Conservation (phyloP, 768 basidiomycete genomes). For the Pulveroboletus sp. region DNA sequence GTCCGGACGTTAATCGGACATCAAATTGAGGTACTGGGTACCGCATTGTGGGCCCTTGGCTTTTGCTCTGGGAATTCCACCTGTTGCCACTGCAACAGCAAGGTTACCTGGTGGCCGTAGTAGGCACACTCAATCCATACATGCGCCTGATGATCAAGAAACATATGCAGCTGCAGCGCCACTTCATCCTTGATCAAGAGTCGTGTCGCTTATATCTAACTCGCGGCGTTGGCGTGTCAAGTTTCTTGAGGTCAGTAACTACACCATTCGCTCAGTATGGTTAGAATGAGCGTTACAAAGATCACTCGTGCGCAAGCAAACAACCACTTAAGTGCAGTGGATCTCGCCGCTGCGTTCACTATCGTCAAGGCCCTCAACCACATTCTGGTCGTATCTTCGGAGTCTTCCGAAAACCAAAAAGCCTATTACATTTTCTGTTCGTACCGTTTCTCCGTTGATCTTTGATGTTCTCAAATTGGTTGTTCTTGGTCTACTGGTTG, state of each 20-base stretch:
- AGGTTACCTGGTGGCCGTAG: constrained; percentile 42
- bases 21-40: constrained; percentile 53
- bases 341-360: constrained; percentile 47
- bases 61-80: constrained; percentile 56
- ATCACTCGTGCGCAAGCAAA: constrained; percentile 49
- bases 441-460: constrained; percentile 21
- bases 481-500: constrained; percentile 55
- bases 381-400: constrained; percentile 43
- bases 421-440: constrained; percentile 75
- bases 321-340: constrained; percentile 31
- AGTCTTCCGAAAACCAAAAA: constrained; percentile 44
- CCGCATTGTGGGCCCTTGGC: constrained; percentile 60
- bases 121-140: constrained; percentile 19
- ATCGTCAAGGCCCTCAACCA: constrained; percentile 70
- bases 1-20: not conserved
- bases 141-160: constrained; percentile 5
- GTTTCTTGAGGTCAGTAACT: constrained; percentile 2
- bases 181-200: constrained; percentile 54
- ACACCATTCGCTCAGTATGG: not conserved
- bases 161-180: constrained; percentile 9
- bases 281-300: constrained; percentile 48
- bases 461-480: not conserved
- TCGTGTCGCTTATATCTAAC: constrained; percentile 54
- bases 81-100: constrained; percentile 45
- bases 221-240: constrained; percentile 69